A percentile compares a stretch with the other conserved stretches of the same genome.
These are phyloP conservation scores for Davidsoniella eucalypti DNA, from an alignment of 2,329 filamentous ascomycete genomes.

Conservation along the genomic window DNA sequence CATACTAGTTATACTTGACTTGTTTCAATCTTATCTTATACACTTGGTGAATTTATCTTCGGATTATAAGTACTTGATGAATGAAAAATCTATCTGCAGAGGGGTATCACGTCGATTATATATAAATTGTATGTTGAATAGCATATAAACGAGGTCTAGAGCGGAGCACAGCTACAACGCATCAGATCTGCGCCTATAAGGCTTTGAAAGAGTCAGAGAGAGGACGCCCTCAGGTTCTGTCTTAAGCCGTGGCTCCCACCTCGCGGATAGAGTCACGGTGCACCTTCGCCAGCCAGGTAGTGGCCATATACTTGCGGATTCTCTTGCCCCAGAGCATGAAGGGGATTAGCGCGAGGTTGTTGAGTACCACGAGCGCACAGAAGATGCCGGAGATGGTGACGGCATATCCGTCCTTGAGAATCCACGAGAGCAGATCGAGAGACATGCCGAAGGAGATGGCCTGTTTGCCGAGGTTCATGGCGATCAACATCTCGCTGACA, in stretches of 20 bases:
- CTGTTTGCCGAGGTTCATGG: slow-evolving; percentile 41
- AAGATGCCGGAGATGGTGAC: slow-evolving; percentile 36
- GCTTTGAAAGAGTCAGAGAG: background rate
- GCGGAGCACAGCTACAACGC: slow-evolving; percentile 6
- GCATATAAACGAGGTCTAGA: slow-evolving; percentile 14
- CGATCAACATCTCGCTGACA: slow-evolving; percentile 45
- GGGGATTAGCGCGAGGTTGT: slow-evolving; percentile 30
- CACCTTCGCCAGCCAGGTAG: slow-evolving; percentile 30
- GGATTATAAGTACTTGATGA: background rate
- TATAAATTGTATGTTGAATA: slow-evolving; percentile 16
- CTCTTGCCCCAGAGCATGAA: slow-evolving; percentile 35
- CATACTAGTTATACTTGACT: background rate
- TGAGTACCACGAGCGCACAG: slow-evolving; percentile 29
- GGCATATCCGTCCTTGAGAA: slow-evolving; percentile 30
- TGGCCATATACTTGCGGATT: slow-evolving; percentile 28
- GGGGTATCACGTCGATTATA: slow-evolving; percentile 8
- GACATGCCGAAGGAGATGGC: slow-evolving; percentile 37
- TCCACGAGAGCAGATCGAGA: slow-evolving; percentile 33
- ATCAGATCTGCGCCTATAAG: slow-evolving; percentile 14
- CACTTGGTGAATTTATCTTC: background rate
- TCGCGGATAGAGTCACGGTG: slow-evolving; percentile 22
- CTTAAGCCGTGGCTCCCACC: slow-evolving; percentile 16
- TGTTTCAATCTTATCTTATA: background rate
- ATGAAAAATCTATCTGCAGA: slow-evolving; percentile 4
- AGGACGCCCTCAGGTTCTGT: no score